A percentile compares a stretch with the other conserved stretches of the same genome.
Conservation (phyloP, 1,139 yeast species). For the Blastobotrys apis region DNA sequence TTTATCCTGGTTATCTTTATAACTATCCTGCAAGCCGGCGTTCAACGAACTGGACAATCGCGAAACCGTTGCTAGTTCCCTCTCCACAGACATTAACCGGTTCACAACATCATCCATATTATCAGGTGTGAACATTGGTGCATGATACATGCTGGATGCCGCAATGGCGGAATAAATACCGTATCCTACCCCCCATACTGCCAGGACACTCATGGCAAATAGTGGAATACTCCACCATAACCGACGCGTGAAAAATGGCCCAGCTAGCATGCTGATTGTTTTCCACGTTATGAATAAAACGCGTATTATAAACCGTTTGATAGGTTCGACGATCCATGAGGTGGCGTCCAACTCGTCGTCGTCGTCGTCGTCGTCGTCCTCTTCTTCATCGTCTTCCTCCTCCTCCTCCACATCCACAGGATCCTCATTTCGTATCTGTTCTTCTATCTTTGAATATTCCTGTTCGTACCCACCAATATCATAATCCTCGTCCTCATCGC, state of each 20-base stretch:
- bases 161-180: not conserved
- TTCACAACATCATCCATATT: conserved; percentile 19
- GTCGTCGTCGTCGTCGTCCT: conserved; percentile 5
- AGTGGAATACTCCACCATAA: conserved; percentile 9
- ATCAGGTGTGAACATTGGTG: conserved; percentile 19
- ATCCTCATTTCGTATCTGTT: no score
- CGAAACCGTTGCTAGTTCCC: conserved; percentile 16
- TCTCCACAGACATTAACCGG: conserved; percentile 21
- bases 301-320: not conserved
- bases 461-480: conserved; percentile 12
- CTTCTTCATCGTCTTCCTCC: conserved; percentile 1
- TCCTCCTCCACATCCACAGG: no score
- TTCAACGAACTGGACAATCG: conserved; percentile 15
- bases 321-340: conserved; percentile 11
- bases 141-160: not conserved
- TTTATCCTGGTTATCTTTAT: conserved; percentile 8
- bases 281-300: not conserved
- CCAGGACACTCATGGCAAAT: not conserved
- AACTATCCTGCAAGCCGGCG: conserved; percentile 16
- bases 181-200: not conserved
- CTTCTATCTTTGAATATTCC: conserved; percentile 9
- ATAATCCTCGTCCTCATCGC: conserved; percentile 6
- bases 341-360: conserved; percentile 3
- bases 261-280: conserved; percentile 9
- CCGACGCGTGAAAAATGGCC: conserved; percentile 12